A percentile compares a stretch with the other conserved stretches of the same genome.
Evolutionary conservation across 1,284 basidiomycete species (phyloP).

Genomic region (Peniophora sp.): DNA sequence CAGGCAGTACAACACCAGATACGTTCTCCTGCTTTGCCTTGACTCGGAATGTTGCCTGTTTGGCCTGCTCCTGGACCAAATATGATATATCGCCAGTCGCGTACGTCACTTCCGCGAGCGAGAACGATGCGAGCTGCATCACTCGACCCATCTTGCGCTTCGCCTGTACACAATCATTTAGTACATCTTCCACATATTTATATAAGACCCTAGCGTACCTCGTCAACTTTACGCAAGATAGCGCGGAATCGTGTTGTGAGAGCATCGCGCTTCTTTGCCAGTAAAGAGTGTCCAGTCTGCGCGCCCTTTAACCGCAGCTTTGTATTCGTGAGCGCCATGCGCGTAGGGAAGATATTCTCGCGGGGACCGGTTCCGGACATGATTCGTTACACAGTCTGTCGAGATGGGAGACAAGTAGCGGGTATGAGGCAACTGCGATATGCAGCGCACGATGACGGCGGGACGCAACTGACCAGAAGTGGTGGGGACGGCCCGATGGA

Average conservation of each 20-base stretch:
- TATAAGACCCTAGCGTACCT: slow-evolving; percentile 45
- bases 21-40: slow-evolving; percentile 98
- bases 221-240: slow-evolving; percentile 89
- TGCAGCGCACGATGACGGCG: too few relatives aligned
- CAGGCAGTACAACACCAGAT: slow-evolving; percentile 93
- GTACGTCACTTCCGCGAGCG: slow-evolving; percentile 97
- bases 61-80: slow-evolving; percentile 87
- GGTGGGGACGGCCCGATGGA: too few relatives aligned
- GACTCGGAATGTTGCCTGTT: slow-evolving; percentile 88
- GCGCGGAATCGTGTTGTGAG: slow-evolving; percentile 88
- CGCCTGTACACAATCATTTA: slow-evolving; percentile 44
- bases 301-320: slow-evolving; percentile 93
- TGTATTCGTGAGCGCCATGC: slow-evolving; percentile 92
- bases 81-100: slow-evolving; percentile 97
- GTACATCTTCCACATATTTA: not conserved
- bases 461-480: too few relatives aligned
- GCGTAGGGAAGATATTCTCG: slow-evolving; percentile 91
- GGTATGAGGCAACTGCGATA: too few relatives aligned
- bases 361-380: slow-evolving; percentile 89
- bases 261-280: slow-evolving; percentile 97
- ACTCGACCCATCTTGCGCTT: slow-evolving; percentile 99
- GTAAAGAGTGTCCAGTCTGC: slow-evolving; percentile 93
- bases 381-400: slow-evolving; percentile 2
- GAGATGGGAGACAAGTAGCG: too few relatives aligned
- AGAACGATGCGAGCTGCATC: slow-evolving; percentile 98